phyloP scores from a whole-genome alignment of 2,329 filamentous ascomycete species.

The Fusarium xylarioides region DNA sequence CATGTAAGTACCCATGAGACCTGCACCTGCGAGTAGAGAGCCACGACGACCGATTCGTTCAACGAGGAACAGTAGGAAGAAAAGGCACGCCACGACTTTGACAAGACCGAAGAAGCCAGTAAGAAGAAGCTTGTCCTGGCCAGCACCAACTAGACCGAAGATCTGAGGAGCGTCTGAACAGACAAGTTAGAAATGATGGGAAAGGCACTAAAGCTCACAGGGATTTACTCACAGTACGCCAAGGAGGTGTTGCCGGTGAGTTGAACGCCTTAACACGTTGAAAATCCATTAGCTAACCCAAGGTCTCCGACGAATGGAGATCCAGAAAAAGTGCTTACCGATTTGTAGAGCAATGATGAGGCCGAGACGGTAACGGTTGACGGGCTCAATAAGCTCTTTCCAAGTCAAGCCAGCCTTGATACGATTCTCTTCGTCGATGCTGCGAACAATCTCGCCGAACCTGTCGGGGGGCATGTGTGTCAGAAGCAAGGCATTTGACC shows the following conservation, averaged over 20 bases:
- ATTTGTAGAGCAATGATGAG: not conserved
- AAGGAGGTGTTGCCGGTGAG: not conserved
- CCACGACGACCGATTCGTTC: not conserved
- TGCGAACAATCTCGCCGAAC: not conserved
- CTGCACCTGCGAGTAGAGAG: not conserved
- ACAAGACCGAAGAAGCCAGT: not conserved
- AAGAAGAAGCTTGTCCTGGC: not conserved
- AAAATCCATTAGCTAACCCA: not conserved
- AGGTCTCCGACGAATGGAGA: rapidly evolving
- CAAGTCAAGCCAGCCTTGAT: not conserved
- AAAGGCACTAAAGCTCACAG: not conserved
- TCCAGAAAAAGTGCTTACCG: not conserved
- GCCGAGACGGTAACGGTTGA: not conserved
- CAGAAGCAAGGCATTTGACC: not conserved
- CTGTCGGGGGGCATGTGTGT: not conserved
- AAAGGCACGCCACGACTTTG: not conserved
- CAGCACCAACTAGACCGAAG: not conserved
- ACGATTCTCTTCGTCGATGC: not conserved
- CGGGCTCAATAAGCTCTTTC: not conserved
- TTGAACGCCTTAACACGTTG: not conserved
- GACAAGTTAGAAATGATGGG: not conserved
- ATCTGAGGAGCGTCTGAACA: not conserved
- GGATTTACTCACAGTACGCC: not conserved
- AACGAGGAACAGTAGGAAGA: not conserved
- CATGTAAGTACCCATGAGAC: not conserved